Evolutionary conservation across 352 stramenopile genomes (phyloP).

Genomic region (Pythium chondricola): DNA sequence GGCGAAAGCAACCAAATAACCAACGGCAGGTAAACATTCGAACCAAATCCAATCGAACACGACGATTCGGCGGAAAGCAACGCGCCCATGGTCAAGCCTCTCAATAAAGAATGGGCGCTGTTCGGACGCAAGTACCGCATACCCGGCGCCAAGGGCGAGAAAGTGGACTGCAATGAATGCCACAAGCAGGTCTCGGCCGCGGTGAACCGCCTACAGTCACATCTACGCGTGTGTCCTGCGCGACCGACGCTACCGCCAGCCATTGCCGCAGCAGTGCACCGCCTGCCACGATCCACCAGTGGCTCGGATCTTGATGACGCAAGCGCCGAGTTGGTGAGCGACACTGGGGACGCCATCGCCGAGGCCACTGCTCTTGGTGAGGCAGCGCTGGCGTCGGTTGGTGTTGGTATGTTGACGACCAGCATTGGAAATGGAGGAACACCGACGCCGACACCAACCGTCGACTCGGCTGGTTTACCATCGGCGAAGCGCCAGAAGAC

Average conservation of each 20-base stretch:
- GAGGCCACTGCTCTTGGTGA: neutral
- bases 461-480: too few species aligned
- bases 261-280: slow-evolving; percentile 2
- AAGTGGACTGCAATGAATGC: slow-evolving; percentile 63
- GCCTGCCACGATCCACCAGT: neutral
- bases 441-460: too few species aligned
- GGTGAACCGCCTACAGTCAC: slow-evolving; percentile 58
- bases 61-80: too few species aligned
- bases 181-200: slow-evolving; percentile 51
- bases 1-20: slow-evolving; percentile 10
- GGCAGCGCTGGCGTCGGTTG: neutral
- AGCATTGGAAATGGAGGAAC: too few species aligned
- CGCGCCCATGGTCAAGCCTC: slow-evolving; percentile 46
- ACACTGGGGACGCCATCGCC: neutral
- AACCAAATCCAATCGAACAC: slow-evolving; percentile 1
- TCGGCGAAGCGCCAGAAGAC: slow-evolving; percentile 29
- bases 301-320: slow-evolving; percentile 1
- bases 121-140: slow-evolving; percentile 57
- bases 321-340: neutral
- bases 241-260: slow-evolving; percentile 11
- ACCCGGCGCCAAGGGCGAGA: slow-evolving; percentile 41
- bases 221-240: slow-evolving; percentile 50
- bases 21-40: neutral
- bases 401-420: neutral
- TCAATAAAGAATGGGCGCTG: slow-evolving; percentile 67